Evolutionary conservation across 768 basidiomycete genomes (phyloP).

Genomic region (Boletus reticuloceps): DNA sequence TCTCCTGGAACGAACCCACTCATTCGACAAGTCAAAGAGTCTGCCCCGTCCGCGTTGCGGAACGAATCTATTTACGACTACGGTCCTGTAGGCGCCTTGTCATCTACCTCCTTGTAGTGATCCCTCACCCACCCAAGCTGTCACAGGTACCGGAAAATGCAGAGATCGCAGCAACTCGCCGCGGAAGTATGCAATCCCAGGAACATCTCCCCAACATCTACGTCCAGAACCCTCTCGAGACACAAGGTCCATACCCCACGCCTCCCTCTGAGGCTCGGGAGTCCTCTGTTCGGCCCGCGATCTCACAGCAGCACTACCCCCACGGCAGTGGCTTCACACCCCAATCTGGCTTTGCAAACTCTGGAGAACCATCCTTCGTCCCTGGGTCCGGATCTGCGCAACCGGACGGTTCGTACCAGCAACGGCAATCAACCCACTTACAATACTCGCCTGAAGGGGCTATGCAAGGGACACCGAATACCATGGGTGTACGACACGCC

Average conservation of each 20-base stretch:
- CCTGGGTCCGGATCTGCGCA: slow-evolving; percentile 12
- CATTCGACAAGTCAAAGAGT: slow-evolving; percentile 23
- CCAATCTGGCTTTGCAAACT: slow-evolving; percentile 7
- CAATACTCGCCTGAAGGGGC: slow-evolving; percentile 20
- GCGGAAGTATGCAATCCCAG: slow-evolving; percentile 23
- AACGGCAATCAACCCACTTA: slow-evolving; percentile 8
- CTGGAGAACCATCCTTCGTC: slow-evolving; percentile 17
- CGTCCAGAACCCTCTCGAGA: slow-evolving; percentile 15
- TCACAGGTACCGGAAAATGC: slow-evolving; percentile 22
- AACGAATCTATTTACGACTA: slow-evolving; percentile 28
- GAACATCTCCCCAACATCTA: slow-evolving; percentile 24
- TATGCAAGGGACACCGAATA: slow-evolving; percentile 11
- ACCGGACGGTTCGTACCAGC: slow-evolving; percentile 12
- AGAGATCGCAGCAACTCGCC: slow-evolving; percentile 22
- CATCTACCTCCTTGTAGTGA: background rate
- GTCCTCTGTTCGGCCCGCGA: slow-evolving; percentile 15
- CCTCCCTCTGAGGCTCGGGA: slow-evolving; percentile 17
- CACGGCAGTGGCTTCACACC: slow-evolving; percentile 13
- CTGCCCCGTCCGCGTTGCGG: slow-evolving; percentile 20
- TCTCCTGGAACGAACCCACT: slow-evolving; percentile 39
- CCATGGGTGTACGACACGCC: slow-evolving; percentile 13
- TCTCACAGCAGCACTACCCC: slow-evolving; percentile 19
- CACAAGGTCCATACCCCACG: slow-evolving; percentile 14
- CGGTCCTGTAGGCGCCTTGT: slow-evolving; percentile 17
- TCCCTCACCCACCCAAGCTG: slow-evolving; percentile 11